Conservation (phyloP, 805 yeast genomes). For the Barnettozyma pratensis region DNA sequence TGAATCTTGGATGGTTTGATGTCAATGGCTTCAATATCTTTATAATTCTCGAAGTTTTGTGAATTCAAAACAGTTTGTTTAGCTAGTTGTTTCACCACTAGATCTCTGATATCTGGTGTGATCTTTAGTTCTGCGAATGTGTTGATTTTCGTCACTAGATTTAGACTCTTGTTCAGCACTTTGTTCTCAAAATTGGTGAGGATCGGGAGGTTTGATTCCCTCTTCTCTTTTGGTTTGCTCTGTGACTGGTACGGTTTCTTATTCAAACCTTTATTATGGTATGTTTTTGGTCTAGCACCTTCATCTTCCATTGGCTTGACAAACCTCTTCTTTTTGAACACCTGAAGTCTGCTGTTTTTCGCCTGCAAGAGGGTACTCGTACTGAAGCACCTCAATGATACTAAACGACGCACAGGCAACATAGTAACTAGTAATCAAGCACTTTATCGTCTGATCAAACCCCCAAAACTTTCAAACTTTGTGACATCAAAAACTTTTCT, state of each 20-base stretch:
- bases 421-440: neutral
- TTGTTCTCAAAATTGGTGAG: conserved; percentile 24
- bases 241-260: neutral
- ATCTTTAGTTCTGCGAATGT: conserved; percentile 65
- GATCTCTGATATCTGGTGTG: conserved; percentile 59
- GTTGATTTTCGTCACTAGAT: conserved; percentile 45
- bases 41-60: conserved; percentile 19
- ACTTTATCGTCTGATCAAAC: neutral
- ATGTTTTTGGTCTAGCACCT: neutral
- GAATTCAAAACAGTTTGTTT: conserved; percentile 36
- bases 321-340: conserved; percentile 7
- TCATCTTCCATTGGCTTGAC: neutral
- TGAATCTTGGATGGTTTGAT: conserved; percentile 76
- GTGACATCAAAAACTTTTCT: neutral
- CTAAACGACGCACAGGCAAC: neutral
- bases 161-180: conserved; percentile 31
- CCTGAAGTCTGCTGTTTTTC: conserved; percentile 6
- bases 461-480: neutral
- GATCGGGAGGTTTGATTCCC: conserved; percentile 16
- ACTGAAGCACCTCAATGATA: neutral
- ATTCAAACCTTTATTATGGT: neutral
- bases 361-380: neutral
- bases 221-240: conserved; percentile 2
- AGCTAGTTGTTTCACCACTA: conserved; percentile 50
- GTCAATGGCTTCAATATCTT: conserved; percentile 10